Evolutionary conservation across 176 grass and related monocot species (phyloP), one percentile per base, ranked within the genome.

Genomic region (Oryza brachyantha): DNA sequence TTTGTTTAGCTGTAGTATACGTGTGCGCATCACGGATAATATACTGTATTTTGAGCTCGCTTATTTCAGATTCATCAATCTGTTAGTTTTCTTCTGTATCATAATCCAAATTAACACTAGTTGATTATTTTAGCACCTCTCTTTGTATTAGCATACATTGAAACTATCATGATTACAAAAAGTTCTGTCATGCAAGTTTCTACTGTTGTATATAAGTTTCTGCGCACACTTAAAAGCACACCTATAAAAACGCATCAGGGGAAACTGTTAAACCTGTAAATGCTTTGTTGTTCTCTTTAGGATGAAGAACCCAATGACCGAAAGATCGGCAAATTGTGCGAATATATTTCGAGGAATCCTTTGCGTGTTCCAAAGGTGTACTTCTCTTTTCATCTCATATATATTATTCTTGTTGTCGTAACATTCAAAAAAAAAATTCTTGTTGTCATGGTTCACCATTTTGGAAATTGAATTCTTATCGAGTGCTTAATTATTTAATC

Each of bases 331-430:
- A 98, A 98, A 90, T 74, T 98, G 68, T 98, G 95, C 36, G 95
- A 98, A 89, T 98, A 98, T 78, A 91, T 86, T 89, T 92, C 92
- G 0, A 94, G 21, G 79, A 98, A 98, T 90, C 85, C 95, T 13
- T 77, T 98, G 78, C 92, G 95, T 55, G 86, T 98, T 81, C 95
- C 95, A 17, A 94, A 94, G 92, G 95, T 98, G 24, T 61, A 42
- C 57, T 85, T 84, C 34, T 32, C 19, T 70, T 62, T 25, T 54
- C 21, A 31, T 55, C 28, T 74, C 41, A 0, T 48, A 17, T 29
- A 66, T 13, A 50, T 36, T 75, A 11, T 64, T 43, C n/a, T n/a
- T n/a, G n/a, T n/a, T n/a, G n/a, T n/a, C n/a, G n/a, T n/a, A n/a
- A n/a, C n/a, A n/a, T n/a, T n/a, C n/a, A n/a, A n/a, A n/a, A n/a